These are phyloP conservation scores for Paragyromitra xinjiangensis DNA, from an alignment of 495 filamentous ascomycete genomes.

Conservation along the genomic window DNA sequence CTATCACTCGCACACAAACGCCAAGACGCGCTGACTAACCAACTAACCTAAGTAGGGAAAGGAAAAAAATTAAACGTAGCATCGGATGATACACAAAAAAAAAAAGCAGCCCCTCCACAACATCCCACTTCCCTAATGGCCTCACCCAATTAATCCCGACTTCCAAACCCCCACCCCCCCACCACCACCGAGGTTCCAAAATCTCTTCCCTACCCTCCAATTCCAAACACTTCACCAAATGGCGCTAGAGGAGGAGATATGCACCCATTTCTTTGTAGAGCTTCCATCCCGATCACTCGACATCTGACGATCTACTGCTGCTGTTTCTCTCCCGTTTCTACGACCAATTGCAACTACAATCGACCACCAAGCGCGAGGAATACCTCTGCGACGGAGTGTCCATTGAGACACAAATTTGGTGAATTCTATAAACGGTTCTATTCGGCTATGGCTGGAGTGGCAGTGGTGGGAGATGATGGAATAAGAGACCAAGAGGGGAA, in stretches of 20 bases:
- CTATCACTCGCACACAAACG: not conserved
- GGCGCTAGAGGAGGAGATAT: constrained; percentile 52
- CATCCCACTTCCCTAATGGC: not conserved
- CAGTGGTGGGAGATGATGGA: not conserved
- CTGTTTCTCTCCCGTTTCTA: constrained; percentile 12
- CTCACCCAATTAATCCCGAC: not conserved
- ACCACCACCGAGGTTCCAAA: not conserved
- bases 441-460: constrained; percentile 38
- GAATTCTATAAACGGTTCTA: constrained; percentile 57
- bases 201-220: not conserved
- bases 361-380: not conserved
- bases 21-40: not conserved
- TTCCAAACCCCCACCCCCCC: not conserved
- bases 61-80: not conserved
- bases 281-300: constrained; percentile 36
- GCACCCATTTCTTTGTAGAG: constrained; percentile 51
- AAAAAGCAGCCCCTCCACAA: not conserved
- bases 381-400: not conserved
- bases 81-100: not conserved
- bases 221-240: constrained; percentile 33
- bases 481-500: not conserved
- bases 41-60: not conserved
- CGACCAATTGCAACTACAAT: constrained; percentile 9
- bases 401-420: constrained; percentile 40
- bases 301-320: constrained; percentile 8